A percentile compares a stretch with the other conserved stretches of the same genome.
Conservation (phyloP, 345 rosid genomes). For the Eutrema japonicum region DNA sequence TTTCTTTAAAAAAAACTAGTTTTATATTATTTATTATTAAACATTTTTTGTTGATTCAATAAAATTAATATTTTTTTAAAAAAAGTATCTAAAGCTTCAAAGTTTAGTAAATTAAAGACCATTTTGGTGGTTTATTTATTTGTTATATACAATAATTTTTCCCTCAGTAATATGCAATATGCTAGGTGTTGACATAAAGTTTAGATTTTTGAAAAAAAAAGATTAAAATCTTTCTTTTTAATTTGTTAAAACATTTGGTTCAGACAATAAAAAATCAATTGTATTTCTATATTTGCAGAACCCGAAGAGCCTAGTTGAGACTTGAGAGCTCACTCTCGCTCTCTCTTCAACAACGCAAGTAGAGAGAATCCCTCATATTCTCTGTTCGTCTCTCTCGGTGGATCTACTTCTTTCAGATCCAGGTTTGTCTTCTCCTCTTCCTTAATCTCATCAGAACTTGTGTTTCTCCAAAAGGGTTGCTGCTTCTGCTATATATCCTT, state of each 20-base stretch:
- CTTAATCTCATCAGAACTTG: neutral
- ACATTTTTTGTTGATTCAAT: no score
- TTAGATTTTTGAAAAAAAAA: no score
- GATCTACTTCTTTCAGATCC: constrained; percentile 53
- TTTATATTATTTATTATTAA: no score
- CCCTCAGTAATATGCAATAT: no score
- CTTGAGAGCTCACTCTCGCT: constrained; percentile 34
- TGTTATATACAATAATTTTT: no score
- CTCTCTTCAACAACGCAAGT: constrained; percentile 32
- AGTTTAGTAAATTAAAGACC: no score
- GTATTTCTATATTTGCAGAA: constrained; percentile 33
- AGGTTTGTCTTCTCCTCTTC: constrained; percentile 51
- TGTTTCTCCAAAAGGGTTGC: constrained; percentile 19
- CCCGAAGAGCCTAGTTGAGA: constrained; percentile 2
- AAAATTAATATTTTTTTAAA: no score
- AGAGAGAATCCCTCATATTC: neutral
- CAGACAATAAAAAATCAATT: constrained; percentile 27
- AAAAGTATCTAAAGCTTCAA: no score
- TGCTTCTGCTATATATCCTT: constrained; percentile 15
- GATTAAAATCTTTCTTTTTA: neutral
- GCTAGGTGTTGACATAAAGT: no score
- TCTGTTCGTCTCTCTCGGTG: constrained; percentile 25
- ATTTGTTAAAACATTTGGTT: neutral
- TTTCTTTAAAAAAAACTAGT: no score
- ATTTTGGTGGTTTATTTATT: no score